Conservation (phyloP, 768 basidiomycete species). For the Ephemerocybe angulata region DNA sequence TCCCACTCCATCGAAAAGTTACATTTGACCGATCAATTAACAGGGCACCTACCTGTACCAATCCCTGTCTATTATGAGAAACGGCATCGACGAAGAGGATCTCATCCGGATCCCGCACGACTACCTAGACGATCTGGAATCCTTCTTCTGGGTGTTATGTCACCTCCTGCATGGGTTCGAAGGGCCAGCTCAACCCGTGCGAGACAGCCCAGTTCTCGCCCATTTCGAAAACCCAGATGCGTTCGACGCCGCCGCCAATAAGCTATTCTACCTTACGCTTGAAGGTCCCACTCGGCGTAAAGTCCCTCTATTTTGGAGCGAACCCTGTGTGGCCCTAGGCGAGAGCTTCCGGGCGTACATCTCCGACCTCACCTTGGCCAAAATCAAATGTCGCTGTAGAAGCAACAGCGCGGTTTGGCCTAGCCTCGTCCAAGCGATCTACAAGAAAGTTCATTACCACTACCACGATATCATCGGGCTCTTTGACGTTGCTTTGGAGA, state of each 20-base stretch:
- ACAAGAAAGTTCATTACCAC: not conserved
- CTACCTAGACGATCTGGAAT: constrained; percentile 4
- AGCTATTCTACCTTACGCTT: too few relatives aligned
- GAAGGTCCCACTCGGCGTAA: too few relatives aligned
- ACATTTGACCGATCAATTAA: not conserved
- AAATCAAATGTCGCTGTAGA: too few relatives aligned
- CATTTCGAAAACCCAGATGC: too few relatives aligned
- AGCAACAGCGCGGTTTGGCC: not conserved
- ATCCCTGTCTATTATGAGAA: not conserved
- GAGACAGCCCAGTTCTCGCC: too few relatives aligned
- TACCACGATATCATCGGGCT: not conserved
- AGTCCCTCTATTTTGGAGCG: too few relatives aligned
- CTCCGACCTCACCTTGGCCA: too few relatives aligned
- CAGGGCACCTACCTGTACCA: not conserved
- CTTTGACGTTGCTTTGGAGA: not conserved
- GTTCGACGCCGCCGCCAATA: too few relatives aligned
- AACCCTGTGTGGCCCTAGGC: too few relatives aligned
- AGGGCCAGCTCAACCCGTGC: too few relatives aligned
- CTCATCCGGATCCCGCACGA: not conserved
- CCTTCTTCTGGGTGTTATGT: constrained; percentile 1
- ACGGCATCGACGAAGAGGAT: not conserved
- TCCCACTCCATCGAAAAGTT: not conserved
- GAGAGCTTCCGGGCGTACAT: too few relatives aligned
- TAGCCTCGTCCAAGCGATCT: not conserved
- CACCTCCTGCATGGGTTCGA: not conserved